Base-by-base conservation (phyloP, 2,329 filamentous ascomycete genomes). In the Alternaria brassicicola region DNA sequence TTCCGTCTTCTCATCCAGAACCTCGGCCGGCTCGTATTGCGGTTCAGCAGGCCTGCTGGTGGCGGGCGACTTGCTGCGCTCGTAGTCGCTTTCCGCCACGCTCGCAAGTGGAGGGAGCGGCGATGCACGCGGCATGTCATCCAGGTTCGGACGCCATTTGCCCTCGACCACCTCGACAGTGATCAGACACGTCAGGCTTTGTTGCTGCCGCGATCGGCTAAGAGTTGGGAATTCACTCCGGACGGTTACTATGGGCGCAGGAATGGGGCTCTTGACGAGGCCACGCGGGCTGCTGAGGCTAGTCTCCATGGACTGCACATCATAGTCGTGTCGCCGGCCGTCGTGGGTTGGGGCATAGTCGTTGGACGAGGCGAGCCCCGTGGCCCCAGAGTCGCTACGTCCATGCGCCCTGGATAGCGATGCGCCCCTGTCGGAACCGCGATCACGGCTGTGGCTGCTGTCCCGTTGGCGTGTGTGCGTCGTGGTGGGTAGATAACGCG, bases 221-320 rank as follows among this genome's bases (percentile, higher is more conserved):
- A 99, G 86, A 1, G 95, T 98, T 0, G 95, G 95, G 73, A 97
- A 99, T 78, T 99, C 95, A 74, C 94, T 98, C 58, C 94, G 91
- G 46, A 99, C 90, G 0, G 92, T 96, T n/a, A 99, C 93, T 0
- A 87, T 90, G 0, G 95, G 95, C 6, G 93, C 83, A 1, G 95
- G 93, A 57, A 98, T 97, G 0, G 93, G 92, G 67, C 96, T 97
- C 69, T 89, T 91, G 9, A 88, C 84, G 19, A 89, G 75, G 50
- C 81, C 79, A 35, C 90, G 88, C 6, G 92, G 90, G 77, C 88
- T 93, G 63, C 86, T 86, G 17, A 96, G 83, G 31, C 88, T 90
- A 0, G 91, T 92, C 77, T 97, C 94, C 92, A 97, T 97, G 3
- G 93, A 93, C 76, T 98, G 94, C 15, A 97, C 87, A 73, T 98